Conservation (phyloP, 805 yeast genomes). For the Priceomyces castillae region DNA sequence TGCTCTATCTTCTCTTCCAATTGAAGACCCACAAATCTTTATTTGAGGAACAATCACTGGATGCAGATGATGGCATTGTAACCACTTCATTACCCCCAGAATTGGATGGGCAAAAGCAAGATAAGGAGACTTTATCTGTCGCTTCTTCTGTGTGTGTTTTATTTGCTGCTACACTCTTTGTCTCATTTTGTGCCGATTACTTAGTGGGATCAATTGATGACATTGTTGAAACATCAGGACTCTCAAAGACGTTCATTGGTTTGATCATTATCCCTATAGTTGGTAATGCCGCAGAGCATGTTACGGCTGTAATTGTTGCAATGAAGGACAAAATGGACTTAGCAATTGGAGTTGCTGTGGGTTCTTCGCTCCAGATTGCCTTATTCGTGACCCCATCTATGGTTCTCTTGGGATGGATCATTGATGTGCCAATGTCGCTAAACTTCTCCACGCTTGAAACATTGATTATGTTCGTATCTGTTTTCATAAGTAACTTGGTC, state of each 20-base stretch:
- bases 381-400: conserved; percentile 92
- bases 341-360: conserved; percentile 95
- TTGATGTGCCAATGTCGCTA: conserved; percentile 88
- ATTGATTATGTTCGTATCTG: conserved; percentile 84
- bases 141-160: conserved; percentile 54
- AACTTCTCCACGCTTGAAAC: conserved; percentile 93
- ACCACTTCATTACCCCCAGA: conserved; percentile 25
- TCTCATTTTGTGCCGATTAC: conserved; percentile 89
- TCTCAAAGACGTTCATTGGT: conserved; percentile 94
- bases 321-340: conserved; percentile 95
- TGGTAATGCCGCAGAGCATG: conserved; percentile 99
- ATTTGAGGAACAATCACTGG: conserved; percentile 53
- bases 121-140: conserved; percentile 47
- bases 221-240: conserved; percentile 77
- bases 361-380: conserved; percentile 93
- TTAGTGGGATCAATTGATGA: conserved; percentile 92
- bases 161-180: conserved; percentile 66
- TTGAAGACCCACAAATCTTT: conserved; percentile 77
- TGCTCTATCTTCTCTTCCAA: conserved; percentile 81
- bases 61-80: conserved; percentile 38
- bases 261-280: conserved; percentile 92
- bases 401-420: conserved; percentile 91
- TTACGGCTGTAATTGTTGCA: conserved; percentile 93
- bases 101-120: conserved; percentile 11
- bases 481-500: conserved; percentile 81